These are phyloP conservation scores for Nepenthes gracilis DNA, from an alignment of 148 eudicot genomes.

Conservation along the genomic window DNA sequence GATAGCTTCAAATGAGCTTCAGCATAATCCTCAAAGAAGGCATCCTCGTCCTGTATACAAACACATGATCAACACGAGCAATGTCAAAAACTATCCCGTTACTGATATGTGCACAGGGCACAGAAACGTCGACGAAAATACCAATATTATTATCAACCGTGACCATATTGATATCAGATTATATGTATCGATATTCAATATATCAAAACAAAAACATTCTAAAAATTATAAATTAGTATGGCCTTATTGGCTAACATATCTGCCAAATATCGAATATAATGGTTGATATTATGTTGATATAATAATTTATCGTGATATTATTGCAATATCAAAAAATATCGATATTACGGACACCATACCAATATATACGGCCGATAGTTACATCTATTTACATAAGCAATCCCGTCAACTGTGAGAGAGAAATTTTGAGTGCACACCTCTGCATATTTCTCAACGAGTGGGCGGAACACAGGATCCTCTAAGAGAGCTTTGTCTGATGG, in stretches of 20 bases:
- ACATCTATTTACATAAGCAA: not conserved
- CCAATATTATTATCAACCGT: no score
- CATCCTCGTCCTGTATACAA: constrained; percentile 55
- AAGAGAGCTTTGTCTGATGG: constrained; percentile 67
- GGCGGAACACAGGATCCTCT: constrained; percentile 50
- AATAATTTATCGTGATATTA: no score
- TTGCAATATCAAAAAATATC: no score
- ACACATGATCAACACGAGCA: not conserved
- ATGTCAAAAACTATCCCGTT: not conserved
- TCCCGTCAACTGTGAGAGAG: not conserved
- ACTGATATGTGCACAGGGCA: no score
- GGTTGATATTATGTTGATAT: no score
- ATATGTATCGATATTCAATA: no score
- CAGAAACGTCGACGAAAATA: not conserved
- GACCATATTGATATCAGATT: no score
- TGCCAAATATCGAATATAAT: no score
- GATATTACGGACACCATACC: no score
- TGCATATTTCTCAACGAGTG: constrained; percentile 61
- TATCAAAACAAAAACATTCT: no score
- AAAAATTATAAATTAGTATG: no score
- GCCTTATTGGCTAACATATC: no score
- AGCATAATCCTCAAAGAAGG: constrained; percentile 64
- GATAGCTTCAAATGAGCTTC: constrained; percentile 76
- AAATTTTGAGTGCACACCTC: constrained; percentile 18
- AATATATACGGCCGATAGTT: not conserved